Evolutionary conservation across 306 rosid genomes (phyloP).

Genomic region (Aeschynomene evenia): DNA sequence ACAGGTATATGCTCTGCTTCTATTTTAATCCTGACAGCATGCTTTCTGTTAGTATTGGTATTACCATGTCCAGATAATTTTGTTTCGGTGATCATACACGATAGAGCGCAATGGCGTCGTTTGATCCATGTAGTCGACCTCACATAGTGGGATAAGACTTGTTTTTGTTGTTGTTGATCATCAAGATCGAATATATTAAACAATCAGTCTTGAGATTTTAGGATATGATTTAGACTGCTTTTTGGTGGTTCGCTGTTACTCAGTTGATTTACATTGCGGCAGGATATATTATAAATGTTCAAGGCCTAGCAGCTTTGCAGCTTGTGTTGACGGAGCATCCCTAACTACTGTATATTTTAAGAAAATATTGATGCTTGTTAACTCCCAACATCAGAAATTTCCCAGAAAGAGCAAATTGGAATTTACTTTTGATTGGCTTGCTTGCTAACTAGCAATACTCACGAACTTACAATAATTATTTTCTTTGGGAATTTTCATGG

Average conservation of each 20-base stretch:
- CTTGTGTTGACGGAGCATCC: neutral
- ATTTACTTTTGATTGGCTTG: neutral
- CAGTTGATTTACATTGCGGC: neutral
- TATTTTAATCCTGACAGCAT: neutral
- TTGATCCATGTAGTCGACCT: no score
- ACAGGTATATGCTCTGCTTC: slow-evolving; percentile 57
- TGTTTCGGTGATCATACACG: neutral
- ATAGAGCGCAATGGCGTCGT: no score
- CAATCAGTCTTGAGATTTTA: neutral
- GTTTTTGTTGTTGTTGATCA: no score
- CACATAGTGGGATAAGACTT: no score
- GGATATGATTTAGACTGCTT: neutral
- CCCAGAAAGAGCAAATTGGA: slow-evolving; percentile 3
- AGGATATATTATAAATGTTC: neutral
- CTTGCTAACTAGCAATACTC: neutral
- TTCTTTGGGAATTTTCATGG: neutral
- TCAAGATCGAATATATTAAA: neutral
- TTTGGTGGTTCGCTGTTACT: neutral
- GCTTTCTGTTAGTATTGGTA: slow-evolving; percentile 10
- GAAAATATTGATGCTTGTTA: neutral
- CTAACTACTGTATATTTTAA: no score
- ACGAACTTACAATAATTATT: neutral
- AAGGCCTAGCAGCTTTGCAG: neutral
- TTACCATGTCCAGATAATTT: slow-evolving; percentile 1
- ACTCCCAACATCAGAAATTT: neutral